phyloP scores from a whole-genome alignment of 495 filamentous ascomycete genomes.

The Daldinia caldariorum region DNA sequence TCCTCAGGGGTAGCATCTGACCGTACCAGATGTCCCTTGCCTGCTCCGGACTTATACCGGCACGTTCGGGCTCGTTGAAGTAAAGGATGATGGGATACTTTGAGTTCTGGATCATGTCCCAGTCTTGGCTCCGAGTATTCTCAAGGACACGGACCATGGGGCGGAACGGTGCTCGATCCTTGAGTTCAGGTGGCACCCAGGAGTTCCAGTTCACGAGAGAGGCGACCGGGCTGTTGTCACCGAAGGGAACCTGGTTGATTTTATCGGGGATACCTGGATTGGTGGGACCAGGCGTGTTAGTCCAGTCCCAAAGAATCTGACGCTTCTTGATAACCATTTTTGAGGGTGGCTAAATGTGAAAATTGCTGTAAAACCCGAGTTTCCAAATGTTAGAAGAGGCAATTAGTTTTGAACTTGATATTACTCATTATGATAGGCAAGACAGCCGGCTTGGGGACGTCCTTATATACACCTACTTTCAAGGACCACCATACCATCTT shows the following conservation, averaged over 20 bases:
- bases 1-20: constrained; percentile 53
- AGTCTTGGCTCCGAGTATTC: constrained; percentile 51
- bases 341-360: background rate
- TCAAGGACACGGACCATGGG: constrained; percentile 54
- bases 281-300: constrained; percentile 49
- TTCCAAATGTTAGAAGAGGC: background rate
- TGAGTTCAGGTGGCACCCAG: constrained; percentile 58
- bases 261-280: constrained; percentile 46
- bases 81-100: constrained; percentile 52
- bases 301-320: constrained; percentile 61
- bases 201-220: constrained; percentile 60
- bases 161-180: constrained; percentile 53
- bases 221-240: constrained; percentile 44
- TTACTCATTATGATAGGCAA: background rate
- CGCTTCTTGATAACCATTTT: constrained; percentile 52
- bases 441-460: background rate
- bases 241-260: constrained; percentile 48
- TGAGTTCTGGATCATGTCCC: constrained; percentile 47
- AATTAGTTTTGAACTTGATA: background rate
- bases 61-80: constrained; percentile 60
- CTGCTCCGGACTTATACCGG: constrained; percentile 51
- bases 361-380: background rate
- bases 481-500: background rate
- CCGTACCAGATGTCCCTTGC: constrained; percentile 55
- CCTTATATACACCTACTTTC: constrained; percentile 8